These are phyloP conservation scores for Umbelopsis sp. DNA, from an alignment of 192 early-diverging fungal genomes.

Conservation along the genomic window DNA sequence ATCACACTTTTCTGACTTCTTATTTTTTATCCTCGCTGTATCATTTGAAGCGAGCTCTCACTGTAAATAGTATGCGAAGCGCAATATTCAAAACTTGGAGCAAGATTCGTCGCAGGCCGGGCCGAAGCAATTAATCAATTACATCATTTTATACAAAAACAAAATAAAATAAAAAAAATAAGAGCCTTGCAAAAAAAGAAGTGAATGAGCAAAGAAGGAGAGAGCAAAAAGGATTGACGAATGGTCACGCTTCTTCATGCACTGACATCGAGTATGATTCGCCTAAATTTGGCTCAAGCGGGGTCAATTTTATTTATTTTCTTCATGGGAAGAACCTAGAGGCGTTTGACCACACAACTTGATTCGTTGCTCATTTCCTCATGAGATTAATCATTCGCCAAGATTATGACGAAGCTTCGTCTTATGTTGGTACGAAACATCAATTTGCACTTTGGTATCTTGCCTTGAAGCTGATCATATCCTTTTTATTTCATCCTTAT, in stretches of 20 bases:
- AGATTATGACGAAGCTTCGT: conserved; percentile 67
- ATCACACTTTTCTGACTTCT: not conserved
- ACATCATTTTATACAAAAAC: no score
- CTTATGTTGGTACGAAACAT: conserved; percentile 53
- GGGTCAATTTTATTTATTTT: no score
- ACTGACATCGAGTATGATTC: no score
- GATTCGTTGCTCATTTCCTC: conserved; percentile 24
- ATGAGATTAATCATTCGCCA: conserved; percentile 78
- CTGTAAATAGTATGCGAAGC: conserved; percentile 17
- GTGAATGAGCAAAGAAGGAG: no score
- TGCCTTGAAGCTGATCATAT: not conserved
- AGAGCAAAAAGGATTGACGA: no score
- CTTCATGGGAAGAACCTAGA: conserved; percentile 4
- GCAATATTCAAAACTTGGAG: not conserved
- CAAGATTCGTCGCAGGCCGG: no score
- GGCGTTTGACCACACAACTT: not conserved
- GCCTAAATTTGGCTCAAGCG: no score
- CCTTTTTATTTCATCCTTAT: not conserved
- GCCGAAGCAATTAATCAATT: no score
- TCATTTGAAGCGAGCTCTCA: not conserved
- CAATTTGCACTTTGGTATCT: not conserved
- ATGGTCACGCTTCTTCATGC: no score
- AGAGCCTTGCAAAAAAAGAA: no score
- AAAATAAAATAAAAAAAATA: no score
- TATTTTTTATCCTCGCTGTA: not conserved